These are phyloP conservation scores for Aphanomyces stellatus DNA, from an alignment of 352 stramenopile genomes.

Conservation along the genomic window DNA sequence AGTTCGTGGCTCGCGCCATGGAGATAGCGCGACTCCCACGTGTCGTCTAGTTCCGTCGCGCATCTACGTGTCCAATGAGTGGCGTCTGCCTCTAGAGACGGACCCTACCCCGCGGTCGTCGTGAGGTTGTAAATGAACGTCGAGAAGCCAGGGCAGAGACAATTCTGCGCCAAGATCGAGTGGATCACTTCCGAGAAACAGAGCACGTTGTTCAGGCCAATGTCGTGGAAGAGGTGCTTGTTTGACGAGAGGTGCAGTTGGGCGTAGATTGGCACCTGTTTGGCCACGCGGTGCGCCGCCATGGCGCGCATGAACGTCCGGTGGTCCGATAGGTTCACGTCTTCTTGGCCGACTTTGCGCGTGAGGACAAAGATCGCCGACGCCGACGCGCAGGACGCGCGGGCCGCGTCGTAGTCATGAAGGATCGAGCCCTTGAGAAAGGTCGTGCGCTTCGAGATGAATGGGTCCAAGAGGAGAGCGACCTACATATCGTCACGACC, in stretches of 20 bases:
- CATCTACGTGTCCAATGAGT: background rate
- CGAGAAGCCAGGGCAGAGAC: conserved; percentile 75
- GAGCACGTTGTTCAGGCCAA: conserved; percentile 67
- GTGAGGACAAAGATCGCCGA: conserved; percentile 77
- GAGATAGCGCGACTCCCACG: conserved; percentile 67
- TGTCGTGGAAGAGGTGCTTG: conserved; percentile 58
- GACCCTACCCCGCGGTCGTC: conserved; percentile 63
- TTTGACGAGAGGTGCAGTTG: conserved; percentile 75
- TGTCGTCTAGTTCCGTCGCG: conserved; percentile 23
- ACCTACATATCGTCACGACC: conserved; percentile 19
- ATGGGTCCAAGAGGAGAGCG: conserved; percentile 69
- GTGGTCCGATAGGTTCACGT: conserved; percentile 64
- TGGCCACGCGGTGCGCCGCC: conserved; percentile 55
- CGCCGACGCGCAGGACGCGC: conserved; percentile 47
- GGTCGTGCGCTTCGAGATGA: conserved; percentile 75
- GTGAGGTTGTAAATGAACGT: conserved; percentile 85
- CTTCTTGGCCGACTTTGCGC: conserved; percentile 48
- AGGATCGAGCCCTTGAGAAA: conserved; percentile 77
- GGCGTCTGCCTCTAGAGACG: too few relatives aligned
- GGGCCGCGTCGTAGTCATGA: conserved; percentile 67
- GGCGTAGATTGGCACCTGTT: conserved; percentile 44
- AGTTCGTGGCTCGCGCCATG: conserved; percentile 67
- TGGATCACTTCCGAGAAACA: conserved; percentile 75
- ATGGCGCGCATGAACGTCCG: conserved; percentile 74
- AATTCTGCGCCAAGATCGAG: conserved; percentile 78